phyloP scores from a whole-genome alignment of 164 flowering plant genomes.

The Kingdonia uniflora region DNA sequence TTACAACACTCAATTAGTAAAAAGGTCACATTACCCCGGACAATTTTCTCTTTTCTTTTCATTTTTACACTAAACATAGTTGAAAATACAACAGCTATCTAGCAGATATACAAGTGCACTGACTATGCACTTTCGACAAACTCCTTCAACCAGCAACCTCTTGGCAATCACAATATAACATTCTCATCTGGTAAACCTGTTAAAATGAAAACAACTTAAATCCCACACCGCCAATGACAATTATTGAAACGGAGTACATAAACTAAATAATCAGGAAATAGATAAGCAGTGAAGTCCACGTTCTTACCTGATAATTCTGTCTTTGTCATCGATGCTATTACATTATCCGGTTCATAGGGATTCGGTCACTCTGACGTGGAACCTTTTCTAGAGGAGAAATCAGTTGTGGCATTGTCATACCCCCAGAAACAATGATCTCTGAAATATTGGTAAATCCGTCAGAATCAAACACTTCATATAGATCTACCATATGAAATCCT shows the following conservation, averaged over 20 bases:
- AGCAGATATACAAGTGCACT: too few species aligned
- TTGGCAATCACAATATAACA: not conserved
- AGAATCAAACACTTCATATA: not conserved
- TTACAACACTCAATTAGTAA: too few species aligned
- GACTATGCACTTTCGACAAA: not conserved
- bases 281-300: too few species aligned
- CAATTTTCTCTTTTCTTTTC: too few species aligned
- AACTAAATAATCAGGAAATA: too few species aligned
- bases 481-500: not conserved
- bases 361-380: conserved; percentile 37
- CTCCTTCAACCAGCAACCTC: not conserved
- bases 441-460: conserved; percentile 15
- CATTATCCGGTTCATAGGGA: conserved; percentile 42
- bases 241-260: too few species aligned
- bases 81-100: too few species aligned
- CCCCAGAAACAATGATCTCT: conserved; percentile 89
- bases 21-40: too few species aligned
- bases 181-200: not conserved
- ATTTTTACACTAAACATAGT: too few species aligned
- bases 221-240: too few species aligned
- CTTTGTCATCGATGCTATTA: conserved; percentile 2
- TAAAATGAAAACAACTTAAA: not conserved
- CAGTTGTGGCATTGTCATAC: conserved; percentile 83
- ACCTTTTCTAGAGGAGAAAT: conserved; percentile 49
- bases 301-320: conserved; percentile 10